Conservation (phyloP, 306 rosid species). For the Heteromeles arbutifolia region DNA sequence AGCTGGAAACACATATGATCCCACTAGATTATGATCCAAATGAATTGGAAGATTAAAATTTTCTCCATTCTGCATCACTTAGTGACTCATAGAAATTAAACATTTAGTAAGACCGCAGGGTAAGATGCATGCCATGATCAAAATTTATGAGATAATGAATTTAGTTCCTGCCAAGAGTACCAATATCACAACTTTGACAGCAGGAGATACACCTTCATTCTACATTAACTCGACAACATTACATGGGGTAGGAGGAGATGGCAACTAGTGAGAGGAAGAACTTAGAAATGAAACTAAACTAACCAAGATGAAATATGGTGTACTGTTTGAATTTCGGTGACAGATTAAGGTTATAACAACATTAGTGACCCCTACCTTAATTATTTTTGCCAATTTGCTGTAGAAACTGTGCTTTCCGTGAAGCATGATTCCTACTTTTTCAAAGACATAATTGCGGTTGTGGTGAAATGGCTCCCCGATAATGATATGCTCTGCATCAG, state of each 20-base stretch:
- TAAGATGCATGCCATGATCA: background rate
- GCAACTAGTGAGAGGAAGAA: background rate
- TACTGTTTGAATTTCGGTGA: background rate
- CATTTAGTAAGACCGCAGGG: background rate
- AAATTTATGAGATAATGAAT: background rate
- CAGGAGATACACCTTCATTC: background rate
- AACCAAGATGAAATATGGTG: background rate
- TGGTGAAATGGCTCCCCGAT: constrained; percentile 27
- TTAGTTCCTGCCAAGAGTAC: background rate
- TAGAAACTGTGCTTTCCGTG: constrained; percentile 75
- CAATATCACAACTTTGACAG: background rate
- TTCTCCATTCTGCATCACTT: background rate
- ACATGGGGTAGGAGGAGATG: background rate
- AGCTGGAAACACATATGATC: background rate
- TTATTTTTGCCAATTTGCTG: constrained; percentile 50
- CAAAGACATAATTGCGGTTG: constrained; percentile 39
- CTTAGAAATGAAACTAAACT: background rate
- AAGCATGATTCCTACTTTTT: constrained; percentile 70
- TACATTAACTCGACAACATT: background rate
- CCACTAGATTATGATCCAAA: background rate
- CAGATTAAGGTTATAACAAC: background rate
- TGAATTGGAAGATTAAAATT: background rate
- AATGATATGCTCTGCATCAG: constrained; percentile 31
- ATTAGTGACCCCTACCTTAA: constrained; percentile 43
- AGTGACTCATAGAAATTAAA: background rate